Base-by-base conservation (phyloP, 2,329 filamentous ascomycete genomes). In the Setomelanomma holmii region DNA sequence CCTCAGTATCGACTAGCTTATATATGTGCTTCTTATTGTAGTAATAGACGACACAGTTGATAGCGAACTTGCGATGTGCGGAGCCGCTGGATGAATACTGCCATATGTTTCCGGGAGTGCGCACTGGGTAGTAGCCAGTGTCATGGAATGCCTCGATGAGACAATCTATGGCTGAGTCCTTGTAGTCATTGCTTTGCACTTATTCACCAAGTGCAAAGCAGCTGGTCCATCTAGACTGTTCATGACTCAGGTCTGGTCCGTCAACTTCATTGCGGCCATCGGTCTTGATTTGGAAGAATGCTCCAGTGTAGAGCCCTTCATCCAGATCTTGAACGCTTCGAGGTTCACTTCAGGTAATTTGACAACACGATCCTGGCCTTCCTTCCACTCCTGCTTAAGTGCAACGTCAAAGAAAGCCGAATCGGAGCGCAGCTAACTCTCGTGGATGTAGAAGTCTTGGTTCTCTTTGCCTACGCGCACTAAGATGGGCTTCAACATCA, bases 301-400 rank as follows among this genome's bases (percentile, higher is more conserved):
- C 14, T 11, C 51, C 45, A 1, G 49, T 53, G 39, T 56, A 55
- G 2, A 61, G 45, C 55, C 50, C 12, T 48, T 48, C 1, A 51
- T 27, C 40, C 45, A 59, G 14, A 52, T 27, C 1, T 16, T 23
- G 23, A 61, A 58, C 1, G 11, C 14, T 6, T 39, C 44, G 1
- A 45, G 35, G 4, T 45, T 14, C 1, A 30, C 21, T 2, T 53
- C 24, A 0, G 48, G 49, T 1, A 61, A 27, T 5, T 20, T 14
- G 10, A 60, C 24, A 8, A 20, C n/a, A 1, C 34, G 23, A 5
- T 42, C 42, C 16, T 51, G 17, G 12, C 14, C 33, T 20, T 58
- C 55, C 8, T 45, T 43, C 51, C 41, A 57, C 1, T 39, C 34
- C 7, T 45, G 35, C 5, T 34, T 48, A 7, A 52, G 45, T 3